Evolutionary conservation across 768 basidiomycete species (phyloP), one percentile per base, ranked within the genome.

Genomic region (Phylloporus scabripes): DNA sequence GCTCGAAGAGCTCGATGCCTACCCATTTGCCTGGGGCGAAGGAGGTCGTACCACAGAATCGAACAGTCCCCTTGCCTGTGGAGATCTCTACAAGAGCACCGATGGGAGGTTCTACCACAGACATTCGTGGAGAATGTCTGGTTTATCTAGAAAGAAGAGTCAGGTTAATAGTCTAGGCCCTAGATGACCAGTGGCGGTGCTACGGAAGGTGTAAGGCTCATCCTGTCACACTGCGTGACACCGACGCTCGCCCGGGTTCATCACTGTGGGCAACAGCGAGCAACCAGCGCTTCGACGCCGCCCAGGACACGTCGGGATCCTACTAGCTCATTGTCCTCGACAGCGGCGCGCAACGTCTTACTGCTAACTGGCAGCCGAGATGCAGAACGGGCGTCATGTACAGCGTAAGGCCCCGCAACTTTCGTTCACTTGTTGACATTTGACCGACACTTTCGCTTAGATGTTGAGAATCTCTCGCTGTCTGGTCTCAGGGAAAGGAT

Each of bases 11-110:
- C 61, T 95, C 93, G 46, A 98, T 82, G 9, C 96, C 96, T 43
- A 96, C 77, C 95, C 95, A 99, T 75, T 87, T 92, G 0, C 96
- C 96, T 1, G 81, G 68, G 18, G 89, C 79, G 65, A 97, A 97
- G 2, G 78, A 75, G 0, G 95, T 94, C 28, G 80, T 54, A 0
- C 95, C 96, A 44, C 76, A 79, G 74, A 92, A 99, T 20, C 93
- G 78, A 40, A 97, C 86, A 40, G 85, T 73, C 2, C 96, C 96
- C 32, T 81, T 77, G 15, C 94, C 93, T 33, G 84, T 82, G 0
- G 85, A 70, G 39, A 93, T 81, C 48, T 85, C 79, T 14, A 96
- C 94, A 48, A 87, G 77, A 4, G 91, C 78, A 28, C 87, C 87
- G 42, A 91, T 64, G 4, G 78, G 66, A 29, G 74, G 72, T 24